A percentile compares a stretch with the other conserved stretches of the same genome.
These are phyloP conservation scores for Allium sativum DNA, from an alignment of 106 monocot species.

Conservation along the genomic window DNA sequence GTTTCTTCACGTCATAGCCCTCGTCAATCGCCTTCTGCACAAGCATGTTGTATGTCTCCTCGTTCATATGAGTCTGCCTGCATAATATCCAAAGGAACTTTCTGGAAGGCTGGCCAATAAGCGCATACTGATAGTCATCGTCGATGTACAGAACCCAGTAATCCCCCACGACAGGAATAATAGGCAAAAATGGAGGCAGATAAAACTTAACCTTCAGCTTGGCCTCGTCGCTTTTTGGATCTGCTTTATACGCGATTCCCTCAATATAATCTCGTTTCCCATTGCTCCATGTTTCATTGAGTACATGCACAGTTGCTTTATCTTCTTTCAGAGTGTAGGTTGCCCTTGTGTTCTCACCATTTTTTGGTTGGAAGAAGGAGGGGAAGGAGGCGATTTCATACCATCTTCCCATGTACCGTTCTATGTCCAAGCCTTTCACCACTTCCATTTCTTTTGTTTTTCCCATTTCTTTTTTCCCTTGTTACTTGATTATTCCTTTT, in stretches of 20 bases:
- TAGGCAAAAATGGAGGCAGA: constrained; percentile 83
- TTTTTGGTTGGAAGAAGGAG: constrained; percentile 61
- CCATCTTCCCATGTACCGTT: constrained; percentile 91
- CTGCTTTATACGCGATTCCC: constrained; percentile 63
- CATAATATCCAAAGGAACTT: constrained; percentile 79
- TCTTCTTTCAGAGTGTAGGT: constrained; percentile 66
- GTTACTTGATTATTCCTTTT: neutral
- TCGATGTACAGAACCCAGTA: constrained; percentile 91
- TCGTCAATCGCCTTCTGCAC: constrained; percentile 61
- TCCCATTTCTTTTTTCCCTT: neutral
- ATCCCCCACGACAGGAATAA: constrained; percentile 68
- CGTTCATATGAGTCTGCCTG: constrained; percentile 56
- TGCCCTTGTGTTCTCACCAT: constrained; percentile 70
- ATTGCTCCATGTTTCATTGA: constrained; percentile 88
- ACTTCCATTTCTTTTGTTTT: constrained; percentile 39
- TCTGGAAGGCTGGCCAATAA: constrained; percentile 68
- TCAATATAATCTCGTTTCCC: constrained; percentile 66
- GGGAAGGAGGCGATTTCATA: constrained; percentile 97
- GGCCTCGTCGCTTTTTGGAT: constrained; percentile 67
- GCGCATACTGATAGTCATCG: constrained; percentile 51
- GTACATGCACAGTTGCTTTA: constrained; percentile 49
- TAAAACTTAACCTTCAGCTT: constrained; percentile 97
- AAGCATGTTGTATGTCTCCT: constrained; percentile 53
- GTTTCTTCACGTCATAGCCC: constrained; percentile 79
- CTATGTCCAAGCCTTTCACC: constrained; percentile 54